These are phyloP conservation scores for Aspergillus sp. DNA, from an alignment of 2,329 filamentous ascomycete genomes.

Conservation along the genomic window DNA sequence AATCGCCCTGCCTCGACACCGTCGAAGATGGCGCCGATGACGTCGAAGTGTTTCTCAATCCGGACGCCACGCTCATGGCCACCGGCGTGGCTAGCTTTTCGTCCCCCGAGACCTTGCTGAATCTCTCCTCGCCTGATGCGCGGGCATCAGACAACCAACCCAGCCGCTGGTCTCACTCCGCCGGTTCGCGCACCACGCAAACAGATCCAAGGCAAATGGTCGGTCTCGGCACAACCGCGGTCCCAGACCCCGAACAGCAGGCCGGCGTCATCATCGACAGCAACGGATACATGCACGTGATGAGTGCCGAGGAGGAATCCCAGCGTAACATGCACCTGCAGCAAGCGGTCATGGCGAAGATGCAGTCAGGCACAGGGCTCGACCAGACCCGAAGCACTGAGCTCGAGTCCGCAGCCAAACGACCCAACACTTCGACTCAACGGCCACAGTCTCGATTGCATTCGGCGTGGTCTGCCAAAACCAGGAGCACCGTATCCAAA, in stretches of 20 bases:
- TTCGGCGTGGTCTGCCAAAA: slow-evolving; percentile 7
- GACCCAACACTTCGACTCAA: background rate
- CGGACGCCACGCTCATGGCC: slow-evolving; percentile 8
- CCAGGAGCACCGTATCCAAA: background rate
- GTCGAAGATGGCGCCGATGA: slow-evolving; percentile 6
- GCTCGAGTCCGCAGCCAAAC: background rate
- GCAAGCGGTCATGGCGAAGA: slow-evolving; percentile 26
- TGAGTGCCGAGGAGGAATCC: slow-evolving; percentile 20
- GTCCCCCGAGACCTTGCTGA: slow-evolving; percentile 7
- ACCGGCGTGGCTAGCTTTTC: slow-evolving; percentile 15
- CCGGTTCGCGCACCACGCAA: background rate
- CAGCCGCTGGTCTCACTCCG: background rate
- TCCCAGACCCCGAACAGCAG: background rate
- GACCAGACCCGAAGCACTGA: background rate
- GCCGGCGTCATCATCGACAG: slow-evolving; percentile 24
- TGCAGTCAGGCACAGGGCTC: slow-evolving; percentile 17
- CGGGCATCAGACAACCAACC: slow-evolving; percentile 5
- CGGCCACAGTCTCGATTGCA: slow-evolving; percentile 5
- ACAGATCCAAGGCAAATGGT: background rate
- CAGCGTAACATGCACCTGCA: slow-evolving; percentile 20
- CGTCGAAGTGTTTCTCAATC: slow-evolving; percentile 20
- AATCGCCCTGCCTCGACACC: background rate
- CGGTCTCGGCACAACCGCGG: background rate
- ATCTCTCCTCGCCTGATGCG: slow-evolving; percentile 8
- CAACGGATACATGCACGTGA: slow-evolving; percentile 18